Conservation (phyloP, 345 rosid species). For the Acer campestre region DNA sequence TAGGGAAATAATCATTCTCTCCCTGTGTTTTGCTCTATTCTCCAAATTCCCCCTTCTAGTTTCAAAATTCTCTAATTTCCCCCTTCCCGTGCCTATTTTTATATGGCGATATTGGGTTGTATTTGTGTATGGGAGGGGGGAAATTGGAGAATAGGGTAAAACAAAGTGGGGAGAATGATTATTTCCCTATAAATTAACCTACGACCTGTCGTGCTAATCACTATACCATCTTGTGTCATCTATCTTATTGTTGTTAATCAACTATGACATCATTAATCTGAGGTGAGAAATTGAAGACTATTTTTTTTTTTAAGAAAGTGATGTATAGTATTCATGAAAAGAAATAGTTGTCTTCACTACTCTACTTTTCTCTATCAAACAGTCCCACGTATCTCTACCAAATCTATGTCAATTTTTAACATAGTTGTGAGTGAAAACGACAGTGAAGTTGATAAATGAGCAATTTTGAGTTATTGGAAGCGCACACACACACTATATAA, state of each 20-base stretch:
- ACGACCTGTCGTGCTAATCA: no score
- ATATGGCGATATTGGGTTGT: no score
- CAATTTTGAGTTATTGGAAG: slow-evolving; percentile 7
- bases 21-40: no score
- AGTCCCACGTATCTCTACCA: slow-evolving; percentile 1
- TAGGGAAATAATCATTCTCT: no score
- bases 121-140: no score
- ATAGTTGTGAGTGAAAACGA: not conserved
- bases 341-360: not conserved
- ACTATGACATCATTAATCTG: not conserved
- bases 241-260: no score
- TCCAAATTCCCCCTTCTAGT: no score
- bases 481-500: not conserved
- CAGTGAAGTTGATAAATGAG: not conserved
- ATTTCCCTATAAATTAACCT: not conserved
- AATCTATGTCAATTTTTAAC: slow-evolving; percentile 5
- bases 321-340: not conserved
- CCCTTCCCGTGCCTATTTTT: no score
- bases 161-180: no score
- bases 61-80: no score
- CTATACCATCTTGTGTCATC: no score
- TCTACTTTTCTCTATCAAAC: not conserved
- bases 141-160: no score
- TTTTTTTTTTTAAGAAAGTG: not conserved
- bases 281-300: not conserved